Conservation (phyloP, 2,329 filamentous ascomycete species). For the Fusarium devonianum region DNA sequence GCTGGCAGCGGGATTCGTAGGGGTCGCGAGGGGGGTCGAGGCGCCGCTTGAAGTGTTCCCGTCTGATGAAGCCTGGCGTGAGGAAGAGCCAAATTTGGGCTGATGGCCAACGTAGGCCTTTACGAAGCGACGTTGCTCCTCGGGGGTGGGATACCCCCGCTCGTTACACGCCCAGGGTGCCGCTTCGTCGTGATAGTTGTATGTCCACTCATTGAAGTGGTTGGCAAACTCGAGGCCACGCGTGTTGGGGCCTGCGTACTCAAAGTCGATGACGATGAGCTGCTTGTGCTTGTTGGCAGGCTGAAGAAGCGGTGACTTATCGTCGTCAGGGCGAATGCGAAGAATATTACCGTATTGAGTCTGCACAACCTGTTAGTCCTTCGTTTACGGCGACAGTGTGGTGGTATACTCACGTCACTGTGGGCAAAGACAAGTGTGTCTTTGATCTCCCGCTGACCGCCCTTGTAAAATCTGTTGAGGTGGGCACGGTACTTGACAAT, state of each 20-base stretch:
- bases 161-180: conserved; percentile 73
- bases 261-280: conserved; percentile 96
- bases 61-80: conserved; percentile 56
- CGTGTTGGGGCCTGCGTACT: conserved; percentile 91
- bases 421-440: conserved; percentile 91
- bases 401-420: conserved; percentile 77
- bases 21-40: conserved; percentile 46
- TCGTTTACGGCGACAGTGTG: neutral
- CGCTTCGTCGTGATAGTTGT: conserved; percentile 87
- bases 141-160: conserved; percentile 74
- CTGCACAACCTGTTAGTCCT: conserved; percentile 52
- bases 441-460: conserved; percentile 66
- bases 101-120: conserved; percentile 85
- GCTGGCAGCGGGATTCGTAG: conserved; percentile 46
- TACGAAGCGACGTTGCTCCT: conserved; percentile 86
- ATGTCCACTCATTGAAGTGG: conserved; percentile 98
- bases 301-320: conserved; percentile 85
- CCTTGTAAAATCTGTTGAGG: conserved; percentile 76
- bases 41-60: conserved; percentile 43
- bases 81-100: conserved; percentile 62
- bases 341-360: conserved; percentile 99
- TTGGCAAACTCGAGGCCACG: conserved; percentile 93
- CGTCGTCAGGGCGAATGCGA: conserved; percentile 69
- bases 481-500: conserved; percentile 80
- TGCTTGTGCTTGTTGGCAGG: conserved; percentile 96